Evolutionary conservation across 768 basidiomycete species (phyloP).

Genomic region (Coprinopsis cinerea): DNA sequence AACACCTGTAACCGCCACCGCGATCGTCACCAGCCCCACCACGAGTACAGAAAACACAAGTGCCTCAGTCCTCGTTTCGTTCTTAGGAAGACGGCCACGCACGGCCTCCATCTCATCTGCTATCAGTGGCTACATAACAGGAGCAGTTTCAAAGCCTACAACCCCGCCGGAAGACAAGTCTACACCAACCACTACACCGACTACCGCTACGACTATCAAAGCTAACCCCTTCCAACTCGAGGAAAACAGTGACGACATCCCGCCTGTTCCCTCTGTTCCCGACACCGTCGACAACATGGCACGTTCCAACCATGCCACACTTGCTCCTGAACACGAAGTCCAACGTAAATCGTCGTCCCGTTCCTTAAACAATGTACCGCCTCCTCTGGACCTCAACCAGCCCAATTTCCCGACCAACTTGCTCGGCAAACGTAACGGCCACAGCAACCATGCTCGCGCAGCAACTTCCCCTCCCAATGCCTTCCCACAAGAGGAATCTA

Average conservation of each 20-base stretch:
- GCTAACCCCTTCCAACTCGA: neutral
- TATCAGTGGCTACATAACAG: constrained; percentile 12
- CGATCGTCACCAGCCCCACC: constrained; percentile 1
- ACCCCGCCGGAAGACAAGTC: too few relatives aligned
- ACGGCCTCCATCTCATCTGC: constrained; percentile 9
- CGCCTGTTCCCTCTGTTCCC: constrained; percentile 1
- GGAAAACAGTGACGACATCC: neutral
- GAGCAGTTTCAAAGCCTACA: too few relatives aligned
- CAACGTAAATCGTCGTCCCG: constrained; percentile 17
- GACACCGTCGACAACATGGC: neutral
- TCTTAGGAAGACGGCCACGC: constrained; percentile 2
- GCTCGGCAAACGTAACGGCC: constrained; percentile 3
- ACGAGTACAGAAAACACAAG: neutral
- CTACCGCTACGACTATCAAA: constrained; percentile 10
- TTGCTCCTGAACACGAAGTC: constrained; percentile 2
- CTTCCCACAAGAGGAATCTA: constrained; percentile 5
- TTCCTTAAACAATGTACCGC: constrained; percentile 16
- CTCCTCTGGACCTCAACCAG: constrained; percentile 11
- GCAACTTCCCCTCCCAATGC: constrained; percentile 24
- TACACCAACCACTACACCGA: constrained; percentile 8
- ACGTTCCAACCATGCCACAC: neutral
- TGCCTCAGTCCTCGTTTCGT: constrained; percentile 1
- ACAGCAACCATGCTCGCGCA: constrained; percentile 20
- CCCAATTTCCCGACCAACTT: constrained; percentile 6
- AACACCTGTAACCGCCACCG: constrained; percentile 6